phyloP scores from a whole-genome alignment of 2,329 filamentous ascomycete species.

The Aspergillus intermedius region DNA sequence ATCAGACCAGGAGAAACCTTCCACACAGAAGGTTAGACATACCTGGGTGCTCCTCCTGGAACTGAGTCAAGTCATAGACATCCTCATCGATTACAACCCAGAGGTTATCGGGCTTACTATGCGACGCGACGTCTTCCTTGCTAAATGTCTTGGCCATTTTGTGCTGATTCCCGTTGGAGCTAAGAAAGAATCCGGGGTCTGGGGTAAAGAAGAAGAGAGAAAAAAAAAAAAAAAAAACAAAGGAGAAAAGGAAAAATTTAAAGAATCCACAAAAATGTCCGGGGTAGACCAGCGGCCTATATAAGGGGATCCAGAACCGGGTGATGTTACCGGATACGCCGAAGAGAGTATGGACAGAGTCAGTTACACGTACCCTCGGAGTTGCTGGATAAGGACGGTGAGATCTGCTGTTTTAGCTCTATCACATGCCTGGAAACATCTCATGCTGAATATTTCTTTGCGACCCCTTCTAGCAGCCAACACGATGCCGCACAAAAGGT shows the following conservation, averaged over 20 bases:
- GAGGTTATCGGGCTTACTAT: conserved; percentile 79
- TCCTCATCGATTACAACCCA: conserved; percentile 92
- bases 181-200: conserved; percentile 7
- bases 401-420: too few relatives aligned
- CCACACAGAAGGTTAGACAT: conserved; percentile 9
- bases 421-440: too few relatives aligned
- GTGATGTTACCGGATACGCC: too few relatives aligned
- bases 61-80: conserved; percentile 89
- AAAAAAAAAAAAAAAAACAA: neutral
- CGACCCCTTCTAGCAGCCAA: neutral
- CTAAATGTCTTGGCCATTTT: conserved; percentile 85
- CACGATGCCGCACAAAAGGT: neutral
- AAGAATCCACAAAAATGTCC: conserved; percentile 13
- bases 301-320: conserved; percentile 1
- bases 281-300: conserved; percentile 4
- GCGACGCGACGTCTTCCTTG: conserved; percentile 76
- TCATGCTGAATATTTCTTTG: too few relatives aligned
- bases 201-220: conserved; percentile 1
- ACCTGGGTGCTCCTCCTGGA: conserved; percentile 73
- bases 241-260: conserved; percentile 1
- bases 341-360: too few relatives aligned
- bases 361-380: too few relatives aligned
- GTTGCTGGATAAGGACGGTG: too few relatives aligned
- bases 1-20: neutral
- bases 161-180: conserved; percentile 2